Evolutionary conservation across 2,329 filamentous ascomycete species (phyloP).

Genomic region (Magnaporthiopsis poae): DNA sequence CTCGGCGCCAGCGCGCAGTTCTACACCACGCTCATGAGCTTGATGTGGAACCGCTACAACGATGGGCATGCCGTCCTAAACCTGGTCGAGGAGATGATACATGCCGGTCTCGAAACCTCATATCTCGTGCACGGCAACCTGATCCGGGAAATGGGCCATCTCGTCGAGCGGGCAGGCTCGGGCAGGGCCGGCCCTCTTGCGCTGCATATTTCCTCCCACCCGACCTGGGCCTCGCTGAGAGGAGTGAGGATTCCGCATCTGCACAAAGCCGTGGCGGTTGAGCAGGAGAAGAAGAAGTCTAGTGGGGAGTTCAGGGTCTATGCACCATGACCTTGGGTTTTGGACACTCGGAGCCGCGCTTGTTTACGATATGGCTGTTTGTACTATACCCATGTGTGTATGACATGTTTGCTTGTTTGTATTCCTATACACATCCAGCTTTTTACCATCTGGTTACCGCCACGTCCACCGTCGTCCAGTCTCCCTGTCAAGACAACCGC

Average conservation of each 20-base stretch:
- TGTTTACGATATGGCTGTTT: not conserved
- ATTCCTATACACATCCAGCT: not conserved
- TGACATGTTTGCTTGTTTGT: not conserved
- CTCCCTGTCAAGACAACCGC: too few species aligned
- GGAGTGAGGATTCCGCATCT: not conserved
- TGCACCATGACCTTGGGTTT: not conserved
- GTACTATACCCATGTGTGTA: not conserved
- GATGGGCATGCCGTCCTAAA: slow-evolving; percentile 46
- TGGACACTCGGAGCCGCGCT: too few species aligned
- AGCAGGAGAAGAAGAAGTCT: not conserved
- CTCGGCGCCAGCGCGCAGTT: slow-evolving; percentile 61
- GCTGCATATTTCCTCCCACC: not conserved
- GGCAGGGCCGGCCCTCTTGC: not conserved
- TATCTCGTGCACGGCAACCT: not conserved
- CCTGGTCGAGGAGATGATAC: slow-evolving; percentile 56
- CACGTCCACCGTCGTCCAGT: too few species aligned
- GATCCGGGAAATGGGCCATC: not conserved
- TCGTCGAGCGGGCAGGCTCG: not conserved
- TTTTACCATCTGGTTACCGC: not conserved
- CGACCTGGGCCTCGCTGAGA: not conserved
- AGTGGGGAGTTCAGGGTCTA: not conserved
- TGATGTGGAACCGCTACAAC: slow-evolving; percentile 52
- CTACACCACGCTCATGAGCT: slow-evolving; percentile 56
- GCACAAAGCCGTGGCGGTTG: not conserved
- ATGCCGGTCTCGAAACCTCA: slow-evolving; percentile 38